Evolutionary conservation across 2,329 filamentous ascomycete species (phyloP).

Genomic region (Arthrobotrys sphaeroides): DNA sequence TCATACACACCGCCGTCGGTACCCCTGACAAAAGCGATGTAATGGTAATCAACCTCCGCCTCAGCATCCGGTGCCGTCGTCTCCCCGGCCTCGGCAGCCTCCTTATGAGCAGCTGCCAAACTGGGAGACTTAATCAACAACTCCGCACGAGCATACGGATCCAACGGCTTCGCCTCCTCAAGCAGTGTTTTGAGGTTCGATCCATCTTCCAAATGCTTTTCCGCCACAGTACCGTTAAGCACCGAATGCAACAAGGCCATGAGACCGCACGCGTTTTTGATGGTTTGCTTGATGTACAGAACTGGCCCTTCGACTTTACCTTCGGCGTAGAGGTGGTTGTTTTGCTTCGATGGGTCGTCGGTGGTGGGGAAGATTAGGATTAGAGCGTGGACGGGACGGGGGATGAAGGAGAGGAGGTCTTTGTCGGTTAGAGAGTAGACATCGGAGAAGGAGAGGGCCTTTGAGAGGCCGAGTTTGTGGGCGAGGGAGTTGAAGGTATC

Average conservation of each 20-base stretch:
- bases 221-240: constrained; percentile 75
- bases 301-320: constrained; percentile 71
- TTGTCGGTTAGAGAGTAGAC: constrained; percentile 90
- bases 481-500: constrained; percentile 86
- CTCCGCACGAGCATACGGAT: constrained; percentile 72
- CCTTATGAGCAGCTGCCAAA: constrained; percentile 80
- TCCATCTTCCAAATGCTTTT: constrained; percentile 68
- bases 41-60: constrained; percentile 91
- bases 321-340: constrained; percentile 65
- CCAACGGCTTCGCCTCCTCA: constrained; percentile 74
- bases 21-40: constrained; percentile 90
- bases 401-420: constrained; percentile 83
- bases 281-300: constrained; percentile 94
- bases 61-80: constrained; percentile 79
- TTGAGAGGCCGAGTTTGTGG: constrained; percentile 82
- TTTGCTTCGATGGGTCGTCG: constrained; percentile 55
- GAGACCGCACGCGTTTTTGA: constrained; percentile 89
- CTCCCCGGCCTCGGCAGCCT: constrained; percentile 79
- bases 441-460: constrained; percentile 81
- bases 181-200: constrained; percentile 74
- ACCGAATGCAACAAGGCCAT: constrained; percentile 88
- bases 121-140: constrained; percentile 79
- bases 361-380: constrained; percentile 92
- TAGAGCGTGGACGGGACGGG: constrained; percentile 85
- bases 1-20: constrained; percentile 79